Evolutionary conservation across 768 basidiomycete species (phyloP).

Genomic region (Krasilnikovozyma curviuscula): DNA sequence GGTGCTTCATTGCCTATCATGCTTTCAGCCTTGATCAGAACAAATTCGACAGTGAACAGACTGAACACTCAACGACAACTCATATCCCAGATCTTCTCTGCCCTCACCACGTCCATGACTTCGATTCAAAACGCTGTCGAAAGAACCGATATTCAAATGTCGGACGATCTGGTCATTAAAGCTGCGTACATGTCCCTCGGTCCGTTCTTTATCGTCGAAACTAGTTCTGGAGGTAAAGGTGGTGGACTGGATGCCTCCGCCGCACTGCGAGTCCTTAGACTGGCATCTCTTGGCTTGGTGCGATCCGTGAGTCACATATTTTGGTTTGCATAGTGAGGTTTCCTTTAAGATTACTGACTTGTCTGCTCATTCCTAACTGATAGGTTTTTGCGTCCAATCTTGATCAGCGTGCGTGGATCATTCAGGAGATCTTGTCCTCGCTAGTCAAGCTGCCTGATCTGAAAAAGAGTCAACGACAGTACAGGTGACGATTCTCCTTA

Average conservation of each 20-base stretch:
- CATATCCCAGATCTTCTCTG: slow-evolving; percentile 38
- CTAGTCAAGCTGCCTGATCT: slow-evolving; percentile 74
- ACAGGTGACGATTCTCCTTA: slow-evolving; percentile 41
- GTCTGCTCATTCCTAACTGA: background rate
- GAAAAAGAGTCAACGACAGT: slow-evolving; percentile 76
- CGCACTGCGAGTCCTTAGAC: slow-evolving; percentile 1
- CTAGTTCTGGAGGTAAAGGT: slow-evolving; percentile 27
- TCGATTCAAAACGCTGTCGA: too few relatives aligned
- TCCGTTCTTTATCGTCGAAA: slow-evolving; percentile 78
- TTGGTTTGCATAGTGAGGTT: background rate
- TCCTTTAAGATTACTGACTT: background rate
- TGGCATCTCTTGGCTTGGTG: slow-evolving; percentile 4
- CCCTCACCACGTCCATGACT: slow-evolving; percentile 51
- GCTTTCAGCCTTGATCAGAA: slow-evolving; percentile 25
- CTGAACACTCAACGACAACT: background rate
- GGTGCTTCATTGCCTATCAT: slow-evolving; percentile 20
- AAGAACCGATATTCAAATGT: slow-evolving; percentile 52
- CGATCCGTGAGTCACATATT: background rate
- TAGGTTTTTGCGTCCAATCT: slow-evolving; percentile 84
- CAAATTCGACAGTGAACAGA: background rate
- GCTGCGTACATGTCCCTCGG: slow-evolving; percentile 83
- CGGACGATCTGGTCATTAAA: slow-evolving; percentile 77
- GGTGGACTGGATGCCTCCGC: slow-evolving; percentile 31
- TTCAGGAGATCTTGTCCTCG: slow-evolving; percentile 86
- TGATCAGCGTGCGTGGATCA: slow-evolving; percentile 83